Evolutionary conservation across 179 eudicot species (phyloP), one percentile per base, ranked within the genome.

Genomic region (Beta corolliflora): DNA sequence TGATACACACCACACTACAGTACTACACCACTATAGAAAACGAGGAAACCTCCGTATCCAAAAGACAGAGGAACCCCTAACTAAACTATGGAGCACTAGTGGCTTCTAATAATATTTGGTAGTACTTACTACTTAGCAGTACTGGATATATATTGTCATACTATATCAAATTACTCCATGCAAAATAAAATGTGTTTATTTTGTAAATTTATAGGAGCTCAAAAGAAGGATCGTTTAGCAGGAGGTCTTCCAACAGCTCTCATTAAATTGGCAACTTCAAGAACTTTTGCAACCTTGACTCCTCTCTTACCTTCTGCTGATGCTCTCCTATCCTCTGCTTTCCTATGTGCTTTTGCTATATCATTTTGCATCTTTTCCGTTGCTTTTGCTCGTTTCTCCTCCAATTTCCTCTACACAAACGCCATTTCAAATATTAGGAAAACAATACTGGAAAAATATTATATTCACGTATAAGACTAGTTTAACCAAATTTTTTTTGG

Each of bases 281-380:
- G 77, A 58, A 94, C 88, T 80, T 83, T 92, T 45, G 99, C 98
- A 8, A 89, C 91, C 79, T 94, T 94, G 19, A 92, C 92, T 36
- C 99, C 98, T 86, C 97, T 90, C 73, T 89, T 95, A 60, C 91
- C 91, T 88, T 94, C 98, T 36, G 98, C 90, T 23, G 98, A 89
- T 59, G 98, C 99, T 84, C 91, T 91, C 63, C 84, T 94, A 75
- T 95, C 99, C 91, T 95, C 97, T 63, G 99, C 98, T 87, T 94
- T 95, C 66, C 94, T 90, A 58, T 63, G 97, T 45, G 98, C 97
- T 86, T 92, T 95, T 46, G 98, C 99, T 76, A 95, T 84, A 23
- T 94, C 92, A 71, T 95, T 95, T 77, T 92, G 89, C 99, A 94
- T 95, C 87, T 89, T 94, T 72, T 95, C 98, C 78, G 87, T 71